These are phyloP conservation scores for Cercospora sp. DNA, from an alignment of 2,329 filamentous ascomycete genomes.

Conservation along the genomic window DNA sequence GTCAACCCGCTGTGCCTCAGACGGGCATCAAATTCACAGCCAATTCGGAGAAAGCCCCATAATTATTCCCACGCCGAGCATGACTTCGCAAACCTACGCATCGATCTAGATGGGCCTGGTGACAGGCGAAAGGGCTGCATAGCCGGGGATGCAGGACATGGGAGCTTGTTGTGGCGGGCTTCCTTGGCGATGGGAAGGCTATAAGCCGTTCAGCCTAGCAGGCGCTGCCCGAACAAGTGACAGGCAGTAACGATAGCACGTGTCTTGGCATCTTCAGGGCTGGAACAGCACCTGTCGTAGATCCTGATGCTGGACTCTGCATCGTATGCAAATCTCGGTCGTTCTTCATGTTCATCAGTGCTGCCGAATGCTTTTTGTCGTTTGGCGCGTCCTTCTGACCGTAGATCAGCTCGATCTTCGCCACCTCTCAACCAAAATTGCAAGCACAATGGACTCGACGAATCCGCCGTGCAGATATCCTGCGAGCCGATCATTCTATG, in stretches of 20 bases:
- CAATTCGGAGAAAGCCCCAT: slow-evolving; percentile 5
- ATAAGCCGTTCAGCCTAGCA: background rate
- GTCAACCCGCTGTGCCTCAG: background rate
- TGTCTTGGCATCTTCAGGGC: background rate
- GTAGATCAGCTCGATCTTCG: background rate
- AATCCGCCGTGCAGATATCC: background rate
- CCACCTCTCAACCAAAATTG: background rate
- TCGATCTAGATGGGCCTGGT: background rate
- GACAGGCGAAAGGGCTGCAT: background rate
- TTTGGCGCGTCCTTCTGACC: background rate
- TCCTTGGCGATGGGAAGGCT: background rate
- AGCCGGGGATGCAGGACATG: background rate
- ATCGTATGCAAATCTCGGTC: background rate
- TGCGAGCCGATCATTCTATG: background rate
- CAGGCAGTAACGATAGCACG: background rate
- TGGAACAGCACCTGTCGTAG: background rate
- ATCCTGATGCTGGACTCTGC: background rate
- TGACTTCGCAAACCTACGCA: background rate
- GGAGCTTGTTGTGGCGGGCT: background rate
- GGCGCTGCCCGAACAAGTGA: background rate
- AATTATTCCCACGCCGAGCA: background rate
- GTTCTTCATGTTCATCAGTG: background rate
- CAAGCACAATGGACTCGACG: background rate
- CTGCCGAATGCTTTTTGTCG: background rate
- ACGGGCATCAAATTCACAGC: background rate